Evolutionary conservation across 2,329 filamentous ascomycete species (phyloP).

Genomic region (Aspergillus tubingensis): DNA sequence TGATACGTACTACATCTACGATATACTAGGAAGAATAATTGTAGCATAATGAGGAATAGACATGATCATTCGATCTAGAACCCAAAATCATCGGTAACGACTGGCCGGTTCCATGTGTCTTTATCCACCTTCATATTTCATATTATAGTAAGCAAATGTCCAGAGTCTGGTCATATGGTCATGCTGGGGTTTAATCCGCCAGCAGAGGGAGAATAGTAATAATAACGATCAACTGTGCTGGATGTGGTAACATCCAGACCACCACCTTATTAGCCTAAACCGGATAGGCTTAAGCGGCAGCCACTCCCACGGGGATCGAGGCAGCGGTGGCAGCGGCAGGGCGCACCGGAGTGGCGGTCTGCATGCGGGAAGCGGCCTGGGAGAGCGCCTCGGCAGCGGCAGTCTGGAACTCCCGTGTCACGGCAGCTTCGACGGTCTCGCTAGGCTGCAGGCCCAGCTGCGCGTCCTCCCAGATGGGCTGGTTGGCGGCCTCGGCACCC

Average conservation of each 20-base stretch:
- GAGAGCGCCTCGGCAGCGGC: conserved; percentile 17
- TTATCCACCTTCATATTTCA: neutral
- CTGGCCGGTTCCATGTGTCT: conserved; percentile 14
- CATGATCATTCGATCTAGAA: conserved; percentile 8
- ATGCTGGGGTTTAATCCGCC: neutral
- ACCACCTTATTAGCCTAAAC: no score
- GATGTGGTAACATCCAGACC: no score
- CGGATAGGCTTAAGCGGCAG: conserved; percentile 25
- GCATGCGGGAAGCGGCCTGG: conserved; percentile 20
- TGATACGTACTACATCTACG: neutral
- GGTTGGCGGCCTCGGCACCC: conserved; percentile 56
- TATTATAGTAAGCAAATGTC: neutral
- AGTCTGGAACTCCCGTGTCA: conserved; percentile 47
- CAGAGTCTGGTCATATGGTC: neutral
- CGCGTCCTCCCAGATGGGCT: conserved; percentile 86
- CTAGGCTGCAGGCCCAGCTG: conserved; percentile 72
- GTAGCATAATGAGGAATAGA: neutral
- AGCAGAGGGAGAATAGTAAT: neutral
- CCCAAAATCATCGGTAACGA: conserved; percentile 17
- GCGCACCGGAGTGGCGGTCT: conserved; percentile 26
- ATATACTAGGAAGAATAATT: neutral
- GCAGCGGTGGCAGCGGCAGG: conserved; percentile 25
- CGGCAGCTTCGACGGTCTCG: conserved; percentile 61
- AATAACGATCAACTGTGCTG: neutral
- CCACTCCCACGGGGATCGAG: conserved; percentile 31